Base-by-base conservation (phyloP, 768 basidiomycete species). In the Rhodotorula kratochvilovae region DNA sequence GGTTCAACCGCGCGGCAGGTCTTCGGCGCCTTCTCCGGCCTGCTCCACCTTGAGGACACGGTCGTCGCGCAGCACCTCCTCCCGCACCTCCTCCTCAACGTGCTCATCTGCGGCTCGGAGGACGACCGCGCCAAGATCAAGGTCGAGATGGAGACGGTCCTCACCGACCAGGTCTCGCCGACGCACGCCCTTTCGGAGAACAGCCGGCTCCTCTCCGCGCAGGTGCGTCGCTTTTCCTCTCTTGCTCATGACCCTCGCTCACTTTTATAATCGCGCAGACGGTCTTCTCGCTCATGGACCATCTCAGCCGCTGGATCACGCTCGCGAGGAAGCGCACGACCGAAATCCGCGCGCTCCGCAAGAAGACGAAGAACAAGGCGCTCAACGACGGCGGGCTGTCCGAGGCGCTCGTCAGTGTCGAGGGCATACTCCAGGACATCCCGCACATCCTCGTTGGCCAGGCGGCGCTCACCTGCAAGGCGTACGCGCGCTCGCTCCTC, bases 221-320 rank as follows among this genome's bases (percentile, higher is more conserved):
- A 97, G 84, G 95, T 94, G 31, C n/a, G 74, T 65, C 12, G 11
- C 23, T 17, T 4, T 29, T 15, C 35, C 36, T 29, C 42, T 8
- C 46, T 3, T 39, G 13, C 27, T 15, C 5, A 21, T 5, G 31
- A 31, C 29, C 53, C 66, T 23, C 36, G 23, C 63, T 39, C 55
- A 60, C 53, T 16, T 51, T 70, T 10, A 58, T 43, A n/a, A 12
- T 36, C 15, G 2, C 43, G 7, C 67, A 97, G 94, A 91, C 88
- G 16, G 87, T 97, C 31, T 99, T 99, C 80, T 89, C 89, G 82
- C 85, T 99, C 39, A 86, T 99, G 79, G 96, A 99, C 78, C 94
- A 98, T 78, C 83, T 98, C 19, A 95, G 89, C 81, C 89, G 87
- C 76, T 98, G 92, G 88, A 85, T 92, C 68, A 45, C 88, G 90